Base-by-base conservation (phyloP, 2,329 filamentous ascomycete species). In the Claviceps sp. region DNA sequence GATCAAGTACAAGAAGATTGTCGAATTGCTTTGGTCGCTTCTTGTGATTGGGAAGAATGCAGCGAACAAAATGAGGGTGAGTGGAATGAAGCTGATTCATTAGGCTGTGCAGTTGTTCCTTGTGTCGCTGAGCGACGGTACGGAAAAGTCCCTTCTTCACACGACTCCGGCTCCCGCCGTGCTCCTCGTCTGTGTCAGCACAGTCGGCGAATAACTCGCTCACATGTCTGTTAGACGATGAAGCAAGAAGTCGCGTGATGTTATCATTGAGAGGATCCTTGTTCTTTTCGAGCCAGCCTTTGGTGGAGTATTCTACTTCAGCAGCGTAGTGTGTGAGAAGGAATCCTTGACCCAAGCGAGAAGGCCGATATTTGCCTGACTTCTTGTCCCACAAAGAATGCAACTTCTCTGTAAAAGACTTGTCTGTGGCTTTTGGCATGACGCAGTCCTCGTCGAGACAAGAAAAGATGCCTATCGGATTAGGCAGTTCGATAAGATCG, bases 181-280 rank as follows among this genome's bases (percentile, higher is more conserved):
- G 61, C 22, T 87, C 86, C 57, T 95, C 90, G 40, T 91, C 88
- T 2, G 75, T 65, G 51, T 95, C 90, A 7, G 83, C 85, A 61
- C 91, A 98, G 66, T 98, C 94, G 5, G 79, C 74, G 65, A 98
- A 98, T 0, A 98, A 75, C 40, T 77, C 78, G 1, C 89, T 87
- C 55, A 97, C 77, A 62, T 98, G 91, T 56, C 79, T 81, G 64
- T 97, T 84, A 2, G 77, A 81, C 1, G 94, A 98, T 14, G 78
- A 76, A 39, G 90, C 87, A 38, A 98, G 77, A 7, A 98, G 76
- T 22, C 88, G 81, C 0, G 94, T 98, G 55, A 98, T 78, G 56
- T 97, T 98, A 74, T 98, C 94, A 61, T 97, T 97, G 45, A 98
- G 69, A 1, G 93, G 94, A 62, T 98, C 93, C 66, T 98, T 98